phyloP scores from a whole-genome alignment of 2,329 filamentous ascomycete species.

The Diaporthe aspalathi region DNA sequence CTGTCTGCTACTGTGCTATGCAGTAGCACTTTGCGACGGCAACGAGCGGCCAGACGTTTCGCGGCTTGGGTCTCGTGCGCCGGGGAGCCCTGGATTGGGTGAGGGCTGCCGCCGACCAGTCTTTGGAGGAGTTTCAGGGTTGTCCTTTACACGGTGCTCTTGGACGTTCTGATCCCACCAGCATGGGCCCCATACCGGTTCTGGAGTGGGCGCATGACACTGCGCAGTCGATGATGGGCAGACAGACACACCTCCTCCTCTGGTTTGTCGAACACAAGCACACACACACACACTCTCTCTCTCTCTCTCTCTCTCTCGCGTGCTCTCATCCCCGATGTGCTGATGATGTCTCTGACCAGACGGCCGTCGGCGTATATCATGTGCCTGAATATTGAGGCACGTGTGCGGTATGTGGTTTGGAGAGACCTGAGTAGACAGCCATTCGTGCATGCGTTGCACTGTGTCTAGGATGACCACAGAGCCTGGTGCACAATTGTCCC shows the following conservation, averaged over 20 bases:
- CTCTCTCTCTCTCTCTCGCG: neutral
- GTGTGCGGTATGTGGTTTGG: too few species aligned
- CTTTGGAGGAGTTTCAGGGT: conserved; percentile 5
- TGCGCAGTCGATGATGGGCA: conserved; percentile 24
- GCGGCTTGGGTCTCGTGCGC: conserved; percentile 11
- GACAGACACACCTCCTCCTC: neutral
- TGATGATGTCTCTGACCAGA: neutral
- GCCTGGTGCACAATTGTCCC: neutral
- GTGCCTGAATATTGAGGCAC: too few species aligned
- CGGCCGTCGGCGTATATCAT: neutral
- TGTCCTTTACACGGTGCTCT: neutral
- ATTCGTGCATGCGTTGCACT: neutral
- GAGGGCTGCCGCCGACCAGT: conserved; percentile 1
- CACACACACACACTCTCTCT: neutral
- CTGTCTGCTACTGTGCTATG: neutral
- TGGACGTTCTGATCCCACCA: conserved; percentile 4
- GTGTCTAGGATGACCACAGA: neutral
- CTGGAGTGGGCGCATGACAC: conserved; percentile 19
- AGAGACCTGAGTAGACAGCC: neutral
- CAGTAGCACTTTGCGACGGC: conserved; percentile 24
- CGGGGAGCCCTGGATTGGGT: conserved; percentile 2
- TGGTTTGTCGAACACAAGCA: too few species aligned
- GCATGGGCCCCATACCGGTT: conserved; percentile 4
- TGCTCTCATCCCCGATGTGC: too few species aligned
- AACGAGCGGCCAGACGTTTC: conserved; percentile 11